Evolutionary conservation across 306 rosid genomes (phyloP).

Genomic region (Dryas alaskensis): DNA sequence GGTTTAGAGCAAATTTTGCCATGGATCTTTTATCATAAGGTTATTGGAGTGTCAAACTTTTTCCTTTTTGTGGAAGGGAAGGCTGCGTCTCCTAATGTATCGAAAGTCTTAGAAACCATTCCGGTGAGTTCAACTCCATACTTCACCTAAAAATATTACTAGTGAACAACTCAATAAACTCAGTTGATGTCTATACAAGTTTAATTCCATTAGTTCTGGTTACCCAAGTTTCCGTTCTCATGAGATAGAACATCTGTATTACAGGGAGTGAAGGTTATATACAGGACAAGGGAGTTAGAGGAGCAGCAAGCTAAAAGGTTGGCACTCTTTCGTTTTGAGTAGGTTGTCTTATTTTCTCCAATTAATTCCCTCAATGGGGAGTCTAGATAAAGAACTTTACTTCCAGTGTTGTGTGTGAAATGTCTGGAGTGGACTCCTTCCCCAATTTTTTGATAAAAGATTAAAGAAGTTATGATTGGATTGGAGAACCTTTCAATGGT

Average conservation of each 20-base stretch:
- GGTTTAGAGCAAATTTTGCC: conserved; percentile 89
- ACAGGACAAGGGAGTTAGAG: conserved; percentile 82
- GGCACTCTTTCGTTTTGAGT: neutral
- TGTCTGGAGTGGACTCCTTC: neutral
- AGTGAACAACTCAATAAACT: neutral
- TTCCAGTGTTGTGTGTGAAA: neutral
- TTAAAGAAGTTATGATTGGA: neutral
- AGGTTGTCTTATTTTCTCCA: neutral
- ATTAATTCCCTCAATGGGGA: neutral
- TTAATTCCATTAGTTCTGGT: neutral
- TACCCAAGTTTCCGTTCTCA: conserved; percentile 13
- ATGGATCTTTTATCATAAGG: conserved; percentile 93
- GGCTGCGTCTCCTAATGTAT: conserved; percentile 80
- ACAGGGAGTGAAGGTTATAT: conserved; percentile 88
- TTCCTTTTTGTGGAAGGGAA: conserved; percentile 92
- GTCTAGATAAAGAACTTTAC: neutral
- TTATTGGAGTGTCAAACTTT: conserved; percentile 83
- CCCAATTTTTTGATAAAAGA: neutral
- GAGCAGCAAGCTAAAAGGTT: conserved; percentile 94
- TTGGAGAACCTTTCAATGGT: neutral
- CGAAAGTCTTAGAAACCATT: conserved; percentile 75
- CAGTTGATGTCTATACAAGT: neutral
- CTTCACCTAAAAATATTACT: neutral
- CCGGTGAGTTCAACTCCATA: conserved; percentile 56
- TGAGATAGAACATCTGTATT: conserved; percentile 12